Base-by-base conservation (phyloP, 352 stramenopile genomes). In the Lagenidium sp. region DNA sequence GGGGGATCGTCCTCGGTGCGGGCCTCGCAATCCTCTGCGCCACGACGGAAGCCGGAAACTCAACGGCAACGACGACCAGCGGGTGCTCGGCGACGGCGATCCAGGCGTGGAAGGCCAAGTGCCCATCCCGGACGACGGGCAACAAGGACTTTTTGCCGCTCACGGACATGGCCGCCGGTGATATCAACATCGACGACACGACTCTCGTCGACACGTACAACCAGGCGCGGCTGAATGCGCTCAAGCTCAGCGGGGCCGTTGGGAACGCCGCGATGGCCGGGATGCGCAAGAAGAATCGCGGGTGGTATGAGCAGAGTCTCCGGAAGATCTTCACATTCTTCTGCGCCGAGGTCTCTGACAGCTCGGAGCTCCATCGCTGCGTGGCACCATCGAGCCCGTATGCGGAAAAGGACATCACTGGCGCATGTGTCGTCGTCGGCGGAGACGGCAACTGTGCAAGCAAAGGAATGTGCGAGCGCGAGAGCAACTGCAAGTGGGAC, bases 401-500 rank as follows among this genome's bases (percentile, higher is more conserved):
- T 7, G 76, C 79, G 0, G 74, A 76, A 19, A 61, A 55, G 12
- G 72, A 85, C 44, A 60, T 66, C 28, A 58, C 56, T 26, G 68
- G 67, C 32, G 55, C 67, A 11, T 91, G 79, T 38, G 62, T 87
- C 24, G 45, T 63, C 16, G 60, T 87, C 41, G 61, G 47, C 4
- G 76, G 69, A 16, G 24, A 47, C 0, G 51, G 73, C 30, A 73
- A 62, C n/a, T 91, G 76, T 64, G 64, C 50, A 39, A 66, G 31
- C 28, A 62, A 81, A 32, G 76, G 71, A 0, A 44, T 76, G 32
- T 91, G 79, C 31, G 79, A 91, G 42, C 73, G 73, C 28, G 58
- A 70, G 35, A 76, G 64, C 58, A 91, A 87, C 48, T 91, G 79
- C 70, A 84, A 87, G 47, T 91, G 79, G 79, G 65, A 86, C 40